Evolutionary conservation across 2,329 filamentous ascomycete species (phyloP), one percentile per base, ranked within the genome.

Genomic region (Paradendryphiella salina): DNA sequence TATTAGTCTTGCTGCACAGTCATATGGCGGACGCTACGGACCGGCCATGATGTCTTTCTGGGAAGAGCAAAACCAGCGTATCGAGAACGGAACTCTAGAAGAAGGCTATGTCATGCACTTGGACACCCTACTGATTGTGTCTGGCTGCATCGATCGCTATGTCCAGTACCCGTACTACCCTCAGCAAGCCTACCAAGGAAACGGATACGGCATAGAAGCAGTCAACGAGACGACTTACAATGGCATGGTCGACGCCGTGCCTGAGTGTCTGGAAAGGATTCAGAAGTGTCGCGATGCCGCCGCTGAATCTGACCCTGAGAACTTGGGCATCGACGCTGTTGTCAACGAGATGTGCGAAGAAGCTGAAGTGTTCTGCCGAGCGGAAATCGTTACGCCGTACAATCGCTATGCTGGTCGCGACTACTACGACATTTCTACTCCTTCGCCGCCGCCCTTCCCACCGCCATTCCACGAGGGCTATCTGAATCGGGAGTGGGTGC

Each of bases 311-410:
- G 52, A 56, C 15, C 79, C 80, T 0, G 62, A 77, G 1, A 76
- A 79, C 11, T 36, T 52, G 4, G 55, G 59, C 15, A 55, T 54
- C 11, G 52, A 61, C 29, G 52, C 49, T 5, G 52, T 42, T 18
- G 57, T 63, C 0, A 63, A 82, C 53, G 66, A 71, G n/a, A 67
- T 81, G 35, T 85, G 82, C 69, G 63, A 63, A 2, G 65, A 71
- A 4, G 82, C 82, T 1, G 79, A 83, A 59, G 70, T 65, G 33
- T 83, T 80, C 64, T 59, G 58, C 31, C 58, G 54, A 9, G 17
- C 41, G 7, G 51, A 52, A 9, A 63, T 61, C 3, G 54, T 63
- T 34, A 54, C 41, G 11, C 58, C 60, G 10, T 63, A 62, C 20
- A 59, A 40, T 3, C 31, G 52, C 14, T 52, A 56, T 23, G 53